Evolutionary conservation across 148 eudicot genomes (phyloP).

Genomic region (Diospyros kaki): DNA sequence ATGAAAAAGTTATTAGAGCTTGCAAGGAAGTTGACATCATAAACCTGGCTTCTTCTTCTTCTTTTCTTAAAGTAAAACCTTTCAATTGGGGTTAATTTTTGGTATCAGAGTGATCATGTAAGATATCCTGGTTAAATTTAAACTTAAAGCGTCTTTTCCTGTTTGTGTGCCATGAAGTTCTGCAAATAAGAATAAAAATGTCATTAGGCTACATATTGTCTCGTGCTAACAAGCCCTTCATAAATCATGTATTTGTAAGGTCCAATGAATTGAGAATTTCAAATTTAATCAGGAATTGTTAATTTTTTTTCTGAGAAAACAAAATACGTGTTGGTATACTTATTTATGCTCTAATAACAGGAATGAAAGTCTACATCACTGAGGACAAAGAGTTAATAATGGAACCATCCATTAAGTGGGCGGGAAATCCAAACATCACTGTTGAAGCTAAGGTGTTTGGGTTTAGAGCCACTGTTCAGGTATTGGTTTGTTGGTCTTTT

Average conservation of each 20-base stretch:
- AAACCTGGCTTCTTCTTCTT: not conserved
- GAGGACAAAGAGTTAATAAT: slow-evolving; percentile 95
- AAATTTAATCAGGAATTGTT: not conserved
- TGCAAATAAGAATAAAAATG: not conserved
- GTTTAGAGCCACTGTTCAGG: slow-evolving; percentile 87
- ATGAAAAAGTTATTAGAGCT: not conserved
- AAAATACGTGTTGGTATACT: not conserved
- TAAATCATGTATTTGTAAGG: not conserved
- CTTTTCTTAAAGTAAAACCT: not conserved
- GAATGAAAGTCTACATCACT: slow-evolving; percentile 81
- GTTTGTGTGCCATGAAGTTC: not conserved
- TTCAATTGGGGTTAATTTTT: not conserved
- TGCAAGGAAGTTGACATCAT: not conserved
- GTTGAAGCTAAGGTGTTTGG: slow-evolving; percentile 80
- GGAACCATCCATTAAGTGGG: slow-evolving; percentile 87
- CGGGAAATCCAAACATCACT: slow-evolving; percentile 81
- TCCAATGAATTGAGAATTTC: not conserved
- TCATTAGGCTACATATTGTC: not conserved
- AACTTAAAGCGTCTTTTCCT: not conserved
- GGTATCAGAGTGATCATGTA: not conserved
- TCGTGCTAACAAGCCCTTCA: not conserved
- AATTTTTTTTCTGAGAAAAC: not conserved
- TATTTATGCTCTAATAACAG: slow-evolving; percentile 27
- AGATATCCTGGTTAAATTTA: not conserved
- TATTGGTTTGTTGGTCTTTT: slow-evolving; percentile 13